phyloP scores from a whole-genome alignment of 495 filamentous ascomycete genomes.

The Xylaria intraflava region DNA sequence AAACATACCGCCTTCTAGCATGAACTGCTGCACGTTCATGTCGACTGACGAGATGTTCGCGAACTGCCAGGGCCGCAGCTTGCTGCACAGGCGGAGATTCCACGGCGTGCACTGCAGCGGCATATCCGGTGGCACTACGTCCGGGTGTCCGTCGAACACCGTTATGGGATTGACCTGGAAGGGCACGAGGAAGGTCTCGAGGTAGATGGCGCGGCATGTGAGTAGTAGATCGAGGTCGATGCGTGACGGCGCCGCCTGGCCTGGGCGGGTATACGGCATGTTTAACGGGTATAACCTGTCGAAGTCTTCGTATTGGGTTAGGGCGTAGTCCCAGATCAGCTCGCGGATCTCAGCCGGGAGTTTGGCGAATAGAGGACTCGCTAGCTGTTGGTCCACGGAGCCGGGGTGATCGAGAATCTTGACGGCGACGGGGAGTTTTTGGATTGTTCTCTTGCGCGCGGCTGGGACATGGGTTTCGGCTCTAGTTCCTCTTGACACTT shows the following conservation, averaged over 20 bases:
- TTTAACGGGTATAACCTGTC: constrained; percentile 10
- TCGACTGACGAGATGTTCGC: constrained; percentile 22
- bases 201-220: constrained; percentile 24
- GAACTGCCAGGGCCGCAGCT: constrained; percentile 24
- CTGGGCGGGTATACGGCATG: constrained; percentile 13
- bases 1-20: constrained; percentile 25
- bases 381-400: constrained; percentile 11
- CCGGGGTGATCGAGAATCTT: constrained; percentile 13
- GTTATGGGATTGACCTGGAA: constrained; percentile 23
- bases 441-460: background rate
- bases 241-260: constrained; percentile 18
- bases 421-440: constrained; percentile 20
- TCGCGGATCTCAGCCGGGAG: constrained; percentile 24
- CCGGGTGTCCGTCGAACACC: constrained; percentile 16
- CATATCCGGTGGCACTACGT: constrained; percentile 12
- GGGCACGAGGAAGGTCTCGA: constrained; percentile 22
- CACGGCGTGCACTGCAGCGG: constrained; percentile 10
- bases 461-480: background rate
- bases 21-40: constrained; percentile 17
- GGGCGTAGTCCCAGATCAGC: constrained; percentile 20
- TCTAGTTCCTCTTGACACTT: constrained; percentile 6
- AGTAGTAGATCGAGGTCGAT: constrained; percentile 14
- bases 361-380: constrained; percentile 15
- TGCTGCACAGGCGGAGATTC: constrained; percentile 4
- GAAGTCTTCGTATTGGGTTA: constrained; percentile 23